A percentile compares a stretch with the other conserved stretches of the same genome.
Evolutionary conservation across 495 filamentous ascomycete species (phyloP).

Genomic region (Letharia lupina): DNA sequence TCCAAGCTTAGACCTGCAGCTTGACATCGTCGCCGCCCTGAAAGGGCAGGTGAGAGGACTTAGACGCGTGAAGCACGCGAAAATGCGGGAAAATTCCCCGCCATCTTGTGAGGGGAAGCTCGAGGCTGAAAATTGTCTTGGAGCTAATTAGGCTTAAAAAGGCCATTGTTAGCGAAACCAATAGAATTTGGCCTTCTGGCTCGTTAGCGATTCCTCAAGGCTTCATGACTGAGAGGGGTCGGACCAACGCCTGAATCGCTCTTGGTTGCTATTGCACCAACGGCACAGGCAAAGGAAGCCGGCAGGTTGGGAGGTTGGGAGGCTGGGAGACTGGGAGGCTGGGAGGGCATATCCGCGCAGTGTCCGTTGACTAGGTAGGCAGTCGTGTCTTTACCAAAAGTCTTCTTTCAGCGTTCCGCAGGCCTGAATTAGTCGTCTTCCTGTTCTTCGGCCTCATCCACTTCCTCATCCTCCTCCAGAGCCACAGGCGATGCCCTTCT

Average conservation of each 20-base stretch:
- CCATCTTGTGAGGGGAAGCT: constrained; percentile 3
- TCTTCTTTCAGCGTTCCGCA: background rate
- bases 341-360: background rate
- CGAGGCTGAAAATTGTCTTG: constrained; percentile 11
- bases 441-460: constrained; percentile 13
- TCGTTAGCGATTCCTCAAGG: no score
- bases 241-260: background rate
- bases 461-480: constrained; percentile 25
- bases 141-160: constrained; percentile 1
- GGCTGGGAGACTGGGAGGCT: background rate
- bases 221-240: background rate
- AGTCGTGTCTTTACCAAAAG: background rate
- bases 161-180: constrained; percentile 3
- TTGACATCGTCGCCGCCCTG: constrained; percentile 5
- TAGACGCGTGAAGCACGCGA: background rate
- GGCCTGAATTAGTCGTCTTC: constrained; percentile 10
- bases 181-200: constrained; percentile 5
- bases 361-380: background rate
- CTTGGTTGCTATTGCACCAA: no score
- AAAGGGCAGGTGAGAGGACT: constrained; percentile 8
- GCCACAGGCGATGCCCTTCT: constrained; percentile 23
- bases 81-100: constrained; percentile 6
- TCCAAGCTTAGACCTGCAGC: background rate
- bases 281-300: background rate
- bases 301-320: background rate